Base-by-base conservation (phyloP, 805 yeast species). In the Sugiyamaella smithiae region DNA sequence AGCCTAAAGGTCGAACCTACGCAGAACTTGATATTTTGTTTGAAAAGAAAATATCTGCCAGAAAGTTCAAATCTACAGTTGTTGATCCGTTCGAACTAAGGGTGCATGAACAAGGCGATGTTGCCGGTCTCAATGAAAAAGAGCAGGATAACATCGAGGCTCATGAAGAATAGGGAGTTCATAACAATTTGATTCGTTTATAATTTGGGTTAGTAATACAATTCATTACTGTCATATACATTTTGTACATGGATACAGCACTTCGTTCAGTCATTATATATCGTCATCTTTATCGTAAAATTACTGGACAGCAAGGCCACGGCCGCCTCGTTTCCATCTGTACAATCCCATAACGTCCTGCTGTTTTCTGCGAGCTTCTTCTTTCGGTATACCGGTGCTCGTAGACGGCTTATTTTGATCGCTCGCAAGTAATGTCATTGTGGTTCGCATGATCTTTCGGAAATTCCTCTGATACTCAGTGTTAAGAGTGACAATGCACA, bases 1-100 rank as follows among this genome's bases (percentile, higher is more conserved):
- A 81, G 62, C 77, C 83, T 25, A 71, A 71, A 55, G 76, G 74
- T 41, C 72, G 81, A 61, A 77, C 85, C 0, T 79, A 70, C 58
- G 82, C 79, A 38, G 85, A 81, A 57, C 67, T 81, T 58, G 85
- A 80, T 62, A 65, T 67, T 46, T 62, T 81, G 66, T 81, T 80
- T 64, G 68, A 50, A 43, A 50, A 57, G 54, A 53, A 57, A 43
- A 56, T 57, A 46, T 52, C 64, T 6, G 61, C 67, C 14, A 55
- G 66, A 43, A 55, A 63, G 49, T 55, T 61, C 53, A 20, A 29
- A 14, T 16, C 44, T 26, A 42, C 49, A 14, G 20, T 9, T 4
- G 53, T 50, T 12, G 38, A 35, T 19, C 38, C 38, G 3, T 35
- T 35, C 16, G 38, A 35, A 20, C 22, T 35, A 11, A 16, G 20